These are phyloP conservation scores for Claviceps fusiformis DNA, from an alignment of 2,329 filamentous ascomycete genomes.

Conservation along the genomic window DNA sequence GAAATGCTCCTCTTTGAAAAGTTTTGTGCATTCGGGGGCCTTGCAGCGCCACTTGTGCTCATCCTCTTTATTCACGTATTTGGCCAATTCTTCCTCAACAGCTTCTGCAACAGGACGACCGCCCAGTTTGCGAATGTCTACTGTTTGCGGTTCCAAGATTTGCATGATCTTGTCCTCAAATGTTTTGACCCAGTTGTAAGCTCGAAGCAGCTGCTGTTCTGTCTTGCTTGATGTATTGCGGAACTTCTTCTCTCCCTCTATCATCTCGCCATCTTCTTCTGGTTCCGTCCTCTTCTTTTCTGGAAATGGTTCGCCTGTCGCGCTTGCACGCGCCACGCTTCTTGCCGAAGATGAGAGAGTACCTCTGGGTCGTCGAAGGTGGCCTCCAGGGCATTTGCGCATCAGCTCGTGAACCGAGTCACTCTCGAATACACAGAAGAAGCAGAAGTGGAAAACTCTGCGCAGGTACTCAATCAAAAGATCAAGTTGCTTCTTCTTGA, in stretches of 20 bases:
- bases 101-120: conserved; percentile 79
- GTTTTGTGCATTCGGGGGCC: conserved; percentile 86
- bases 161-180: conserved; percentile 95
- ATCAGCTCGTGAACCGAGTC: conserved; percentile 94
- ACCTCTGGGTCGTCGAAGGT: conserved; percentile 78
- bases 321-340: conserved; percentile 73
- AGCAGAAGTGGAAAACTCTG: conserved; percentile 96
- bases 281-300: conserved; percentile 62
- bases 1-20: conserved; percentile 95
- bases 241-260: conserved; percentile 55
- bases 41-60: conserved; percentile 95
- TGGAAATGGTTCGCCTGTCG: conserved; percentile 69
- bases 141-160: conserved; percentile 77
- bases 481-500: conserved; percentile 95
- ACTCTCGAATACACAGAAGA: conserved; percentile 98
- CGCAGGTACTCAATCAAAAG: conserved; percentile 92
- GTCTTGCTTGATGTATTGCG: conserved; percentile 58
- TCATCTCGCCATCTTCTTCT: conserved; percentile 39
- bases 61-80: conserved; percentile 93
- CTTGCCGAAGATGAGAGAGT: conserved; percentile 75
- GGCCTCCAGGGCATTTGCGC: conserved; percentile 92
- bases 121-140: conserved; percentile 80
- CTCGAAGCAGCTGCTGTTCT: conserved; percentile 83
- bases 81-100: conserved; percentile 69
- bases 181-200: conserved; percentile 97